Percentiles rank a stretch among this genome's conserved stretches.
phyloP scores from a whole-genome alignment of 228 moss, liverwort and hornwort genomes.

The Sphagnum fallax region DNA sequence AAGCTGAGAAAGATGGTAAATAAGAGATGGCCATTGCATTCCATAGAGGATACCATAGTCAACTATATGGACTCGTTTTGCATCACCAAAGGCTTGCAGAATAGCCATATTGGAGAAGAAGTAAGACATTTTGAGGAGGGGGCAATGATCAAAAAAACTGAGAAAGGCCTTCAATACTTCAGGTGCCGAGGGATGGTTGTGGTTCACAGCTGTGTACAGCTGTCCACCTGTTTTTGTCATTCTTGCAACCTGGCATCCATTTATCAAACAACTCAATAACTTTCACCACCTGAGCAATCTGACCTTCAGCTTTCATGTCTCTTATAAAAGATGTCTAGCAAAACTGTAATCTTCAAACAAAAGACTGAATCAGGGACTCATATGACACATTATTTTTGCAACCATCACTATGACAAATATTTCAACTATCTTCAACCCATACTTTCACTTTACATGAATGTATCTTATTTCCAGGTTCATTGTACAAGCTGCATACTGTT shows the following conservation, averaged over 20 bases:
- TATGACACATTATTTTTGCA: too few relatives aligned
- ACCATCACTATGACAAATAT: too few relatives aligned
- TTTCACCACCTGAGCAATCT: too few relatives aligned
- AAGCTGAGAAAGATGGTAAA: slow-evolving; percentile 13
- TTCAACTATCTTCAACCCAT: too few relatives aligned
- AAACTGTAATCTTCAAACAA: too few relatives aligned
- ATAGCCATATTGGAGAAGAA: slow-evolving; percentile 46
- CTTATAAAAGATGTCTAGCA: too few relatives aligned
- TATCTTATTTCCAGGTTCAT: too few relatives aligned
- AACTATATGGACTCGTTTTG: slow-evolving; percentile 48
- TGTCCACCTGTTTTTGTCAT: slow-evolving; percentile 79
- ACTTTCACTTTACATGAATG: too few relatives aligned
- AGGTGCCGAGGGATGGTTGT: slow-evolving; percentile 44
- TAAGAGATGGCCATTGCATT: slow-evolving; percentile 28
- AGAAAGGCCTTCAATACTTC: slow-evolving; percentile 71
- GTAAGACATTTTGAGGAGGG: slow-evolving; percentile 50
- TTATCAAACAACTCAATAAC: not conserved
- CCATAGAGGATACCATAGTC: slow-evolving; percentile 26
- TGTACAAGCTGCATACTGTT: too few relatives aligned
- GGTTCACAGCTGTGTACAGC: slow-evolving; percentile 63
- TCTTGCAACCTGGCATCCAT: slow-evolving; percentile 49
- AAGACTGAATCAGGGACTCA: too few relatives aligned
- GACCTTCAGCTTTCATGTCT: too few relatives aligned
- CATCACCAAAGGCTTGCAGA: slow-evolving; percentile 30
- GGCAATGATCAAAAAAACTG: slow-evolving; percentile 35